Evolutionary conservation across 805 yeast species (phyloP).

Genomic region (Candida succiphila): DNA sequence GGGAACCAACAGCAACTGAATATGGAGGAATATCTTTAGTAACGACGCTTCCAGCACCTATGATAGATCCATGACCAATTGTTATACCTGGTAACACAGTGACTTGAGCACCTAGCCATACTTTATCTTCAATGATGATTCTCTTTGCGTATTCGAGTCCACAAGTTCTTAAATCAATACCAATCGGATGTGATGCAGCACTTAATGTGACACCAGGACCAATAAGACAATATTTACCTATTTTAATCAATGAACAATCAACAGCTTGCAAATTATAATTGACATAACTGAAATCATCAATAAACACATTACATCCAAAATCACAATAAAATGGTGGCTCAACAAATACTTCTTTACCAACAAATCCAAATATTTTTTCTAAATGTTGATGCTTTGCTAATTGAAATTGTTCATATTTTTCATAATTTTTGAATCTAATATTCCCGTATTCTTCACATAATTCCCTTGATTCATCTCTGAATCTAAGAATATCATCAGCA

Average conservation of each 20-base stretch:
- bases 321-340: constrained; percentile 59
- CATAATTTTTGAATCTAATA: constrained; percentile 12
- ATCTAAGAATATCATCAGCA: constrained; percentile 16
- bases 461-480: constrained; percentile 26
- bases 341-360: constrained; percentile 28
- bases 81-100: constrained; percentile 55
- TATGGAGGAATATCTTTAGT: constrained; percentile 44
- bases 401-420: constrained; percentile 17
- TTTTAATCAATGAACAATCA: constrained; percentile 49
- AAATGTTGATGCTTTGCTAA: constrained; percentile 29
- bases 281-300: constrained; percentile 51
- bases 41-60: constrained; percentile 66
- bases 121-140: constrained; percentile 50
- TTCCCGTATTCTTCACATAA: constrained; percentile 23
- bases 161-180: constrained; percentile 30
- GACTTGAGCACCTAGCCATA: constrained; percentile 56
- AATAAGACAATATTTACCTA: constrained; percentile 49
- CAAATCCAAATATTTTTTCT: constrained; percentile 35
- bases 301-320: constrained; percentile 50
- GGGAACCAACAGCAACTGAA: constrained; percentile 54
- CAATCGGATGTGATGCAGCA: constrained; percentile 59
- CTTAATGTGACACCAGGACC: constrained; percentile 56
- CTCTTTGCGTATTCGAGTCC: constrained; percentile 48
- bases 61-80: constrained; percentile 49
- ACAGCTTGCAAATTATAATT: constrained; percentile 48